These are phyloP conservation scores for Peribolospora baueri DNA, from an alignment of 768 basidiomycete genomes.

Conservation along the genomic window DNA sequence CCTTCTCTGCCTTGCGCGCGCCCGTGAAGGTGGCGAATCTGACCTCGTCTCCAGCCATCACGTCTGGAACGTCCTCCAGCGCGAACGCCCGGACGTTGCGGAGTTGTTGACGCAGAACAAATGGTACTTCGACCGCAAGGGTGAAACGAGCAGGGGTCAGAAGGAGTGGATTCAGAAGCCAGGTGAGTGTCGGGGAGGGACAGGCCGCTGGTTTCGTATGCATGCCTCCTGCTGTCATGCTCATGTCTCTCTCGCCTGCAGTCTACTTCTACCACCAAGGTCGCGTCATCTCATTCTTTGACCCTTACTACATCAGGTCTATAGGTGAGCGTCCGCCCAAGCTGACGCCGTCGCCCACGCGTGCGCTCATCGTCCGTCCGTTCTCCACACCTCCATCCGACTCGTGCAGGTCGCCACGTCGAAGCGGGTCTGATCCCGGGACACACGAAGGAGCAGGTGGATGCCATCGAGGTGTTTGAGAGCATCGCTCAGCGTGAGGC, in stretches of 20 bases:
- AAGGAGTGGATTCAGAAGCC: constrained; percentile 12
- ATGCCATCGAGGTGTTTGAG: constrained; percentile 17
- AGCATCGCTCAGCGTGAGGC: constrained; percentile 15
- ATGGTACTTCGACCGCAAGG: constrained; percentile 20
- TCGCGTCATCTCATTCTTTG: constrained; percentile 13
- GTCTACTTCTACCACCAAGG: constrained; percentile 14
- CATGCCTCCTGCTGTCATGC: background rate
- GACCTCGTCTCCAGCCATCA: constrained; percentile 18
- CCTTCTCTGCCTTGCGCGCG: constrained; percentile 17
- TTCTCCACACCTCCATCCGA: too few relatives aligned
- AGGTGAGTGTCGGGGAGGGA: background rate
- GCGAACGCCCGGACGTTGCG: constrained; percentile 17
- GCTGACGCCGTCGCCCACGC: too few relatives aligned
- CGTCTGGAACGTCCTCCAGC: constrained; percentile 17
- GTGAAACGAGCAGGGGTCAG: constrained; percentile 17
- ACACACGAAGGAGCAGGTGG: constrained; percentile 12
- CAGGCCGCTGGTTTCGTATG: background rate
- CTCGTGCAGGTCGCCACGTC: constrained; percentile 7
- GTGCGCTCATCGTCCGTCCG: too few relatives aligned
- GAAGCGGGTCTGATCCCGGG: constrained; percentile 14
- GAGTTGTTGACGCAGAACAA: constrained; percentile 13
- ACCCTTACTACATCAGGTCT: constrained; percentile 12
- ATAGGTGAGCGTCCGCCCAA: too few relatives aligned
- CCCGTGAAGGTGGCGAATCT: constrained; percentile 17
- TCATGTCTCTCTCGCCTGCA: constrained; percentile 1